Conservation (phyloP, 2,329 filamentous ascomycete genomes). For the Dothideomycetes sp. region DNA sequence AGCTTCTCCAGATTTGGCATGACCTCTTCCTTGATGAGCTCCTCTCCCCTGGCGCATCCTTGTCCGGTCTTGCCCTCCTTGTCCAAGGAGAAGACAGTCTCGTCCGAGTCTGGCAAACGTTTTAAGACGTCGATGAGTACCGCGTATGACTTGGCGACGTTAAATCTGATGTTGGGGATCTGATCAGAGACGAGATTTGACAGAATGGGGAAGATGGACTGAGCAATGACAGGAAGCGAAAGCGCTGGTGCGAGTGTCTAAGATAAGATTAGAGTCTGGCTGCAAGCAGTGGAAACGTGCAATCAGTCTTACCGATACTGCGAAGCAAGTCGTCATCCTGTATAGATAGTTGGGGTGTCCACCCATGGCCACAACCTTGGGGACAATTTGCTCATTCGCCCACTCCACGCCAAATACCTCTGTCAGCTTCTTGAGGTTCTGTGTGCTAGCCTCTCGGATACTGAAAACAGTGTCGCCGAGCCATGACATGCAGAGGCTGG, state of each 20-base stretch:
- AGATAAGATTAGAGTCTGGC: not conserved
- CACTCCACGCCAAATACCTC: constrained; percentile 98
- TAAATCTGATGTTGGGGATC: constrained; percentile 98
- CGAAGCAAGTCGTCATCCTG: constrained; percentile 99
- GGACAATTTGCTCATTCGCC: constrained; percentile 94
- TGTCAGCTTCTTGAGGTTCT: constrained; percentile 95
- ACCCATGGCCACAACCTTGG: constrained; percentile 97
- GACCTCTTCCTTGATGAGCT: constrained; percentile 44
- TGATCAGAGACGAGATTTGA: constrained; percentile 88
- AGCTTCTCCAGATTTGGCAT: constrained; percentile 87
- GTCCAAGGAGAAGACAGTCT: constrained; percentile 70
- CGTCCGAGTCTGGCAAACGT: constrained; percentile 73
- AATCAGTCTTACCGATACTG: constrained; percentile 68
- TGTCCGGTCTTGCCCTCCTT: constrained; percentile 55
- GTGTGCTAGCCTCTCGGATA: constrained; percentile 91
- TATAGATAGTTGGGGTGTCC: constrained; percentile 98
- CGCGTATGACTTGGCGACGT: constrained; percentile 94
- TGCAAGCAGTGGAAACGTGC: not conserved
- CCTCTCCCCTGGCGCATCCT: constrained; percentile 19
- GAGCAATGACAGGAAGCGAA: constrained; percentile 83
- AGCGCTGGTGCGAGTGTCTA: constrained; percentile 91
- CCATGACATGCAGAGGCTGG: constrained; percentile 95
- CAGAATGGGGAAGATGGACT: constrained; percentile 89
- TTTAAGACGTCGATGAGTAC: constrained; percentile 86
- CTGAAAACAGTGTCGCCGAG: constrained; percentile 97